Conservation (phyloP, 371 early-diverging fungal genomes). For the Mucor lusitanicus region DNA sequence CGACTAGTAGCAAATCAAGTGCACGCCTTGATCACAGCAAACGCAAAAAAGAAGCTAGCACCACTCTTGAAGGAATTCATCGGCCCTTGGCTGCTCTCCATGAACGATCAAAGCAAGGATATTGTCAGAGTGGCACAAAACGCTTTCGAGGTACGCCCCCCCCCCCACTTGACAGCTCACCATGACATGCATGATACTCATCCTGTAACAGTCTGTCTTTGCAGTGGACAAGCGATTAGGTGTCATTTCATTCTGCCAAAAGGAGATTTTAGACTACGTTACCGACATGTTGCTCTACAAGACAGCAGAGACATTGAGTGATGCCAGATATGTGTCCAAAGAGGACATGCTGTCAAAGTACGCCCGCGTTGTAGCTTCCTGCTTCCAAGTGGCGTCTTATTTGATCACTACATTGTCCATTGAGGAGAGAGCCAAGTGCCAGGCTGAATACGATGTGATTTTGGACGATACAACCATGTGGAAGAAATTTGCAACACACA, state of each 20-base stretch:
- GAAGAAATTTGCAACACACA: slow-evolving; percentile 42
- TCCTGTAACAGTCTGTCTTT: slow-evolving; percentile 50
- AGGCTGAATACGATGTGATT: slow-evolving; percentile 44
- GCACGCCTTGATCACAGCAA: slow-evolving; percentile 51
- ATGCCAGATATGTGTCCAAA: slow-evolving; percentile 62
- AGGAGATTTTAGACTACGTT: slow-evolving; percentile 59
- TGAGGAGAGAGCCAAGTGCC: slow-evolving; percentile 40
- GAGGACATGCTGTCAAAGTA: slow-evolving; percentile 69
- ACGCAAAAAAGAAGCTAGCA: slow-evolving; percentile 62
- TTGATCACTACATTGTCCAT: slow-evolving; percentile 47
- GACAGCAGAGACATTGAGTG: slow-evolving; percentile 67
- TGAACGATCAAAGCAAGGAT: slow-evolving; percentile 65
- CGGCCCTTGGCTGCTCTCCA: slow-evolving; percentile 64
- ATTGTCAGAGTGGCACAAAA: slow-evolving; percentile 49
- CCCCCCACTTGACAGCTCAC: background rate
- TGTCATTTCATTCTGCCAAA: slow-evolving; percentile 62
- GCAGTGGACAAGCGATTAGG: slow-evolving; percentile 55
- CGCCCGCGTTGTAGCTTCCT: slow-evolving; percentile 57
- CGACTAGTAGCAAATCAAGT: slow-evolving; percentile 56
- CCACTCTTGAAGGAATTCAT: slow-evolving; percentile 64
- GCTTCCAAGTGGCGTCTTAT: slow-evolving; percentile 53
- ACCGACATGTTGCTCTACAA: slow-evolving; percentile 57
- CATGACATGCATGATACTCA: background rate
- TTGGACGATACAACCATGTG: slow-evolving; percentile 55
- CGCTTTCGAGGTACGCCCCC: slow-evolving; percentile 54